phyloP scores from a whole-genome alignment of 805 yeast species.

The Teunomyces cretensis region DNA sequence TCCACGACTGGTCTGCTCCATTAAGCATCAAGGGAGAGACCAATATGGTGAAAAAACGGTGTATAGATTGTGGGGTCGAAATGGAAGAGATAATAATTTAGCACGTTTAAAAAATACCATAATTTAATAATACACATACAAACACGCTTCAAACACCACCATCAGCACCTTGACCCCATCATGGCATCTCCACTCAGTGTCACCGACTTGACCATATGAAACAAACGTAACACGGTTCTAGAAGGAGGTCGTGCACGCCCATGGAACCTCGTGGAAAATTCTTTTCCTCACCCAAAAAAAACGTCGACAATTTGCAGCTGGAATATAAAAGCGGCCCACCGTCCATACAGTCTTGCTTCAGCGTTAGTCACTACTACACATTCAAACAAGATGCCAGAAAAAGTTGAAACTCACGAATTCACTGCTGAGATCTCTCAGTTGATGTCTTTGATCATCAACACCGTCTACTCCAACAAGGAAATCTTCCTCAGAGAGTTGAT shows the following conservation, averaged over 20 bases:
- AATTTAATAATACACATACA: background rate
- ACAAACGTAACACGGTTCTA: background rate
- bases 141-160: background rate
- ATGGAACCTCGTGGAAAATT: constrained; percentile 36
- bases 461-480: constrained; percentile 99
- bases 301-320: constrained; percentile 18
- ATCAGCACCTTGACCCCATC: too few relatives aligned
- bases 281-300: constrained; percentile 9
- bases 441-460: constrained; percentile 99
- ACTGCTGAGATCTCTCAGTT: constrained; percentile 99
- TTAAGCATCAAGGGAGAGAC: constrained; percentile 41
- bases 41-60: constrained; percentile 52
- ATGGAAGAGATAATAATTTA: constrained; percentile 66
- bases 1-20: constrained; percentile 72
- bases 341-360: constrained; percentile 5
- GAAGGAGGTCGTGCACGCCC: constrained; percentile 8
- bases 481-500: constrained; percentile 98
- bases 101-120: constrained; percentile 10
- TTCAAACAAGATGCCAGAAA: constrained; percentile 11
- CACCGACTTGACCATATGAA: too few relatives aligned
- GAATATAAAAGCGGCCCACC: constrained; percentile 3
- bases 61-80: constrained; percentile 80
- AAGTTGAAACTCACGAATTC: constrained; percentile 86
- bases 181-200: too few relatives aligned
- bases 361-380: constrained; percentile 1